phyloP scores from a whole-genome alignment of 257 asterid genomes.

The Jacaranda copaia region DNA sequence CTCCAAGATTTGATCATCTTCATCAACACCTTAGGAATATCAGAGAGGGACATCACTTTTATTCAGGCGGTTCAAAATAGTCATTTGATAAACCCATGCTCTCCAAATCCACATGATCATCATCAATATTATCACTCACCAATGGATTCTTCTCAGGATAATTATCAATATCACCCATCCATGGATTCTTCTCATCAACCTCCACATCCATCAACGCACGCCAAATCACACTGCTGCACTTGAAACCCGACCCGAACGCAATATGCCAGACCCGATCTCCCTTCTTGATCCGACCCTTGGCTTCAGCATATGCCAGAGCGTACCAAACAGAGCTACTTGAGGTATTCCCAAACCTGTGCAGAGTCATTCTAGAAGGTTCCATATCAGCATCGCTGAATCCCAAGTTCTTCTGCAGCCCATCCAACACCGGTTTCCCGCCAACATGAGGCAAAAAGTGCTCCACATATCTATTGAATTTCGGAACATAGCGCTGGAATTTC shows the following conservation, averaged over 20 bases:
- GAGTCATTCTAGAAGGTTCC: slow-evolving; percentile 69
- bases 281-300: slow-evolving; percentile 57
- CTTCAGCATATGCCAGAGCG: slow-evolving; percentile 60
- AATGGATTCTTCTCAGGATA: no score
- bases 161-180: no score
- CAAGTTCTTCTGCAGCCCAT: slow-evolving; percentile 56
- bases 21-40: no score
- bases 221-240: slow-evolving; percentile 66
- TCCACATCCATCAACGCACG: slow-evolving; percentile 40
- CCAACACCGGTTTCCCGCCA: slow-evolving; percentile 59
- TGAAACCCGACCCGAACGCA: slow-evolving; percentile 72
- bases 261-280: slow-evolving; percentile 71
- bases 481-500: slow-evolving; percentile 42
- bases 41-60: no score
- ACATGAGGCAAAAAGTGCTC: slow-evolving; percentile 70
- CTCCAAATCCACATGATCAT: no score
- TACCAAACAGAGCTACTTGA: slow-evolving; percentile 72
- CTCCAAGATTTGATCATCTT: no score
- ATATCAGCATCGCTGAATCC: slow-evolving; percentile 47
- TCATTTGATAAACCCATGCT: no score
- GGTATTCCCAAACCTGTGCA: slow-evolving; percentile 67
- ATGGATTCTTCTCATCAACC: no score
- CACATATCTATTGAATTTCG: slow-evolving; percentile 53
- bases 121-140: no score
- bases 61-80: no score